Evolutionary conservation across 768 basidiomycete genomes (phyloP), one percentile per base, ranked within the genome.

Genomic region (Tricholoma sp.): DNA sequence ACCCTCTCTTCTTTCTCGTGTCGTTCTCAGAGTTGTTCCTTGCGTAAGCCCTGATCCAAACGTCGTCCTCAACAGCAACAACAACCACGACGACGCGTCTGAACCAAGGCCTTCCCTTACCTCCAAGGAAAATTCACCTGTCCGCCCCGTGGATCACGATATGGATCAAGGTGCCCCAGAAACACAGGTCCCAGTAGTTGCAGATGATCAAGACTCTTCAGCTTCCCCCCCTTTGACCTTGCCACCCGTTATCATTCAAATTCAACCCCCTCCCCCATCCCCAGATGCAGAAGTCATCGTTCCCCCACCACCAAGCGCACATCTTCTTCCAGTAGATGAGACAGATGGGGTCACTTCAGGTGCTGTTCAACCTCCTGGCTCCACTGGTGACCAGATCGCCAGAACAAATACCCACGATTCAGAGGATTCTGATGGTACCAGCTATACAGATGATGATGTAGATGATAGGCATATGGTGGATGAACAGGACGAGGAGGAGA

Each of bases 321-420:
- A 71, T 74, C 65, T 64, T 65, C 57, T 71, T 57, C 79, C 90
- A 7, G 75, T 77, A 33, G 82, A 86, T 7, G 91, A 93, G 72
- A 92, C 93, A 9, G 91, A 86, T 57, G 91, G 89, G 20, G 74
- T 96, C 59, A 91, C 89, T 5, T 92, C 91, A 9, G 89, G 91
- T 34, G 91, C 91, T 31, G 94, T 95, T 17, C 91, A 94, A 65
- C 83, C 93, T 3, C 93, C 94, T 11, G 94, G 94, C 32, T 91
- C 92, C 20, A 89, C 82, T 44, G 88, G 81, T 20, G 68, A 71
- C 20, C 64, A 71, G 44, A 65, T 70, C 61, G n/a, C 51, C 24
- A 67, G 69, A 51, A 59, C 66, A 62, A 80, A 76, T 57, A 72
- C 76, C 4, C 71, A 71, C 34, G 74, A 77, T 51, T 71, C 70